phyloP scores from a whole-genome alignment of 345 rosid genomes.

The Litchi chinensis region DNA sequence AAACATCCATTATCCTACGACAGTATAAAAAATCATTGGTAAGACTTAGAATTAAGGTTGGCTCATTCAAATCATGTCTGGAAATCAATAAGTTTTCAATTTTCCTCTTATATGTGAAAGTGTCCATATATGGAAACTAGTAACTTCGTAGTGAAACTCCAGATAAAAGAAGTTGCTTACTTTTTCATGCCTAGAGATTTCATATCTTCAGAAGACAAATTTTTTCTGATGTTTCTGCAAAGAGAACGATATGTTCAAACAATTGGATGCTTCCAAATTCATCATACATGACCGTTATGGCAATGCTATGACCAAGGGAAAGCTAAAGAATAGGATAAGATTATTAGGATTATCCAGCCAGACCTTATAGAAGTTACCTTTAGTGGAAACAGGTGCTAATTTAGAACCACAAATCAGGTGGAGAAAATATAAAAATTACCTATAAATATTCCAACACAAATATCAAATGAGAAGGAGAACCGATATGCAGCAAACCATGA shows the following conservation, averaged over 20 bases:
- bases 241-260: no score
- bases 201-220: no score
- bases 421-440: slow-evolving; percentile 46
- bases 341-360: slow-evolving; percentile 13
- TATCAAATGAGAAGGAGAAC: slow-evolving; percentile 87
- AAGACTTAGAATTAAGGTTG: background rate
- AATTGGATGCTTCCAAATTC: no score
- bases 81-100: background rate
- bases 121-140: no score
- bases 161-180: no score
- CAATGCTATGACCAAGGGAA: no score
- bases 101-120: background rate
- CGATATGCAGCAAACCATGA: slow-evolving; percentile 98
- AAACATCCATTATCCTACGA: background rate
- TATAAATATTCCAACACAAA: slow-evolving; percentile 73
- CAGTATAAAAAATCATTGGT: background rate
- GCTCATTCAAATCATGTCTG: background rate
- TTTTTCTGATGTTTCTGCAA: no score
- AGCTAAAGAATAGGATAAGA: slow-evolving; percentile 19
- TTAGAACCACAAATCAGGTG: slow-evolving; percentile 5
- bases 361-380: background rate
- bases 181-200: no score
- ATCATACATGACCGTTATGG: no score
- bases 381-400: slow-evolving; percentile 21
- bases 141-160: no score